A percentile compares a stretch with the other conserved stretches of the same genome.
Evolutionary conservation across 176 grass and related monocot species (phyloP).

Genomic region (Oryza nivara): DNA sequence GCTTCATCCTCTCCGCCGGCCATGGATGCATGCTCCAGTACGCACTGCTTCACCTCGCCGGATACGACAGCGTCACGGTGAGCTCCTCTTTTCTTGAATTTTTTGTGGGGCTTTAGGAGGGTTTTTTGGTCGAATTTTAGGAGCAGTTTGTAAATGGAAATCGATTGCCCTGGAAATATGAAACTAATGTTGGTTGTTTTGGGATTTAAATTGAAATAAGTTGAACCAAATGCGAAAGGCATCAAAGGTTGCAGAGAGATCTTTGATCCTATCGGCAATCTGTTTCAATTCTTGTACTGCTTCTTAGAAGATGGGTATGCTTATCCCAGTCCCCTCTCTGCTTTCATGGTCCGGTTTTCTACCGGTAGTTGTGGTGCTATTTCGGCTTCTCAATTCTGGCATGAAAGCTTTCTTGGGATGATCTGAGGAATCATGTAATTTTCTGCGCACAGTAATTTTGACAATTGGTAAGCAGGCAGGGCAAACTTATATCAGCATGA

Average conservation of each 20-base stretch:
- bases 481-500: not conserved
- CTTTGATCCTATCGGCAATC: not conserved
- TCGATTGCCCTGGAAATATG: not conserved
- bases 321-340: not conserved
- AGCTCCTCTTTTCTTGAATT: conserved; percentile 3
- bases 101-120: not conserved
- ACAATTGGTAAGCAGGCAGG: not conserved
- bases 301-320: not conserved
- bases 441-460: not conserved
- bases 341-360: not conserved
- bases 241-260: not conserved
- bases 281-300: not conserved
- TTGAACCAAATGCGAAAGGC: not conserved
- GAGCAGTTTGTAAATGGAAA: not conserved
- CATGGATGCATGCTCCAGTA: conserved; percentile 95
- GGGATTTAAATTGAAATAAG: not conserved
- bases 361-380: not conserved
- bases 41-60: conserved; percentile 84
- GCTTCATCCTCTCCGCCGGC: conserved; percentile 87
- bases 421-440: not conserved
- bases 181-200: not conserved
- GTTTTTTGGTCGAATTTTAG: not conserved
- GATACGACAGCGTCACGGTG: conserved; percentile 80
- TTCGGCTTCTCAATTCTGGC: no score
- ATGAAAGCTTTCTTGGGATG: not conserved